phyloP scores from a whole-genome alignment of 768 basidiomycete species.

The Aureoboletus auriporus region DNA sequence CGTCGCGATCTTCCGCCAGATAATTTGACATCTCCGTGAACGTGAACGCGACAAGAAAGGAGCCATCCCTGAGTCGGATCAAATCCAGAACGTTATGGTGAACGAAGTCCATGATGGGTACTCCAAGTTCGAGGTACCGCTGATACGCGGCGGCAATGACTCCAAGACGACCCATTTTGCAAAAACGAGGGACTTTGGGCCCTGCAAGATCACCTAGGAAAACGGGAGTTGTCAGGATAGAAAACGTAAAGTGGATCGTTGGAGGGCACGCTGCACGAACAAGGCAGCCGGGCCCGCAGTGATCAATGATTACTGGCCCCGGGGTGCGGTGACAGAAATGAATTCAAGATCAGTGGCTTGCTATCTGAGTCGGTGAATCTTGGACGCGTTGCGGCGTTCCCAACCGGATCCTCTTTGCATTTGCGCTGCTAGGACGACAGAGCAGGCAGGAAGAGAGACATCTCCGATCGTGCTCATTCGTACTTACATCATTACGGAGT shows the following conservation, averaged over 20 bases:
- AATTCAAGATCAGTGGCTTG: too few relatives aligned
- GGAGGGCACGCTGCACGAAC: constrained; percentile 16
- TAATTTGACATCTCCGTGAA: constrained; percentile 8
- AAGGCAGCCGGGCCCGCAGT: neutral
- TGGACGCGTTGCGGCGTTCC: neutral
- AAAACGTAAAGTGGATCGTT: constrained; percentile 25
- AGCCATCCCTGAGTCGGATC: constrained; percentile 27
- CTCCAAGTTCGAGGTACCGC: neutral
- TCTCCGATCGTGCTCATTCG: neutral
- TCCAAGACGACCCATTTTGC: constrained; percentile 7
- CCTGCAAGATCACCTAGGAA: constrained; percentile 9
- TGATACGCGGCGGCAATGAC: neutral
- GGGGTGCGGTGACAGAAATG: too few relatives aligned
- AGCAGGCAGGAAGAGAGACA: too few relatives aligned
- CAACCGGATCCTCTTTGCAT: constrained; percentile 8
- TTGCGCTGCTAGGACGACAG: too few relatives aligned
- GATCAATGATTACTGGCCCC: neutral
- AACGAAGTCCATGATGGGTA: constrained; percentile 5
- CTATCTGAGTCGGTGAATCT: neutral
- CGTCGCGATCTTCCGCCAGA: constrained; percentile 13
- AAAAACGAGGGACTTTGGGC: constrained; percentile 8
- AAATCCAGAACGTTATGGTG: constrained; percentile 13
- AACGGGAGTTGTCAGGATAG: constrained; percentile 9
- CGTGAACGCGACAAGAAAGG: constrained; percentile 10
- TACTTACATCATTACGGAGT: too few relatives aligned